These are phyloP conservation scores for Funneliformis geosporum DNA, from an alignment of 192 early-diverging fungal species.

Conservation along the genomic window DNA sequence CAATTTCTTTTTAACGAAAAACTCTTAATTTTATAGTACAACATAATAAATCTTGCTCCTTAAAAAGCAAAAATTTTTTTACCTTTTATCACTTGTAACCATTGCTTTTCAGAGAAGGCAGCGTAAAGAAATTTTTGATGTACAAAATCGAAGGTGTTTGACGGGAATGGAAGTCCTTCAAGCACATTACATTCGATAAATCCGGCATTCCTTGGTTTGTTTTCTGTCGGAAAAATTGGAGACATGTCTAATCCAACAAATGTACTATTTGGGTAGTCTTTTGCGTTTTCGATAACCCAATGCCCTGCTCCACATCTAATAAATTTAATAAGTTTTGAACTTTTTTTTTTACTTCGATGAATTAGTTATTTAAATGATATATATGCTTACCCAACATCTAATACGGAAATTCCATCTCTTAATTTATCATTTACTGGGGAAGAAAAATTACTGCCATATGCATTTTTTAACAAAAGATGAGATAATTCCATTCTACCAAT, in stretches of 20 bases:
- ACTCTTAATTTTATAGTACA: no score
- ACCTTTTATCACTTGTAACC: background rate
- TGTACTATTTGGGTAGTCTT: slow-evolving; percentile 4
- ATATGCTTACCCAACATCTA: slow-evolving; percentile 14
- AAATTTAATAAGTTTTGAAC: background rate
- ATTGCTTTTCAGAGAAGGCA: background rate
- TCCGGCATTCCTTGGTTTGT: background rate
- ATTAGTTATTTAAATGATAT: background rate
- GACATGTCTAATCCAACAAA: slow-evolving; percentile 21
- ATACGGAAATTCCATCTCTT: background rate
- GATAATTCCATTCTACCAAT: background rate
- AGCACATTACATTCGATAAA: slow-evolving; percentile 46
- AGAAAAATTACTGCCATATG: slow-evolving; percentile 6
- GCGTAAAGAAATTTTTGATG: background rate
- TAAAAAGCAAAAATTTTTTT: background rate
- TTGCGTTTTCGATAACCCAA: slow-evolving; percentile 17
- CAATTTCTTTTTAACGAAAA: background rate
- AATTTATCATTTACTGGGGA: background rate
- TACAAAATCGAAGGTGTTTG: slow-evolving; percentile 53
- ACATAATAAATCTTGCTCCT: no score
- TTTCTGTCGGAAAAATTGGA: background rate
- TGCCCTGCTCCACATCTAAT: slow-evolving; percentile 9
- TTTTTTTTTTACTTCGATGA: background rate
- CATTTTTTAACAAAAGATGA: background rate
- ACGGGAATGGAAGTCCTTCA: slow-evolving; percentile 41